Percentiles rank a stretch among this genome's conserved stretches.
Conservation (phyloP, 306 rosid genomes). For the Psophocarpus tetragonolobus region DNA sequence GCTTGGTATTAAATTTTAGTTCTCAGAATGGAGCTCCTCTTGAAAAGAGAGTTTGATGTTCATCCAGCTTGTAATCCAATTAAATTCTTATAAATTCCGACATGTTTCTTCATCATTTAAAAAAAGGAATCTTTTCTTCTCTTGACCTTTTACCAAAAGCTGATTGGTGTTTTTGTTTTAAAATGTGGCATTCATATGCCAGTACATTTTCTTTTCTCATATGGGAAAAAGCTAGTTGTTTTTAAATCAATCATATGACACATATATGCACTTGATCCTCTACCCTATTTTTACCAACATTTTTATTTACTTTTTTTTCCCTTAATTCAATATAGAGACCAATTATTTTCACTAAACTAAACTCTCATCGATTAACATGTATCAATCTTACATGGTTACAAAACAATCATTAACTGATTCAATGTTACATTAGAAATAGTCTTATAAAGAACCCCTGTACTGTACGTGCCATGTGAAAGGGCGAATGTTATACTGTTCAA, state of each 20-base stretch:
- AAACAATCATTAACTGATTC: background rate
- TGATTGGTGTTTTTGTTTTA: background rate
- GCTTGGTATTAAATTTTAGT: too few relatives aligned
- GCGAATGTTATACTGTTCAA: background rate
- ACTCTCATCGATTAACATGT: background rate
- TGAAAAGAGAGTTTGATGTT: too few relatives aligned
- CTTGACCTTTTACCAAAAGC: background rate
- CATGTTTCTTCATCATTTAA: background rate
- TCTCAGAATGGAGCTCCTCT: too few relatives aligned
- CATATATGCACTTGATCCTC: background rate
- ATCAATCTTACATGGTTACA: background rate
- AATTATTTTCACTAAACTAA: too few relatives aligned
- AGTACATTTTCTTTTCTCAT: background rate
- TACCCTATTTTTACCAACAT: background rate
- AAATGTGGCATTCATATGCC: background rate
- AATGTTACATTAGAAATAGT: background rate
- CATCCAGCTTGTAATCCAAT: background rate
- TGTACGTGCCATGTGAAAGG: slow-evolving; percentile 5
- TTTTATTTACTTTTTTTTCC: too few relatives aligned
- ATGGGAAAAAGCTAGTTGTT: background rate
- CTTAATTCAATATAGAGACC: too few relatives aligned
- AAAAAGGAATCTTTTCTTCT: background rate
- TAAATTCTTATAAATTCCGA: background rate
- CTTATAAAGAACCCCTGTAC: background rate
- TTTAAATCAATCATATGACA: background rate